phyloP scores from a whole-genome alignment of 225 moss, liverwort and hornwort species.

The Climacium dendroides region DNA sequence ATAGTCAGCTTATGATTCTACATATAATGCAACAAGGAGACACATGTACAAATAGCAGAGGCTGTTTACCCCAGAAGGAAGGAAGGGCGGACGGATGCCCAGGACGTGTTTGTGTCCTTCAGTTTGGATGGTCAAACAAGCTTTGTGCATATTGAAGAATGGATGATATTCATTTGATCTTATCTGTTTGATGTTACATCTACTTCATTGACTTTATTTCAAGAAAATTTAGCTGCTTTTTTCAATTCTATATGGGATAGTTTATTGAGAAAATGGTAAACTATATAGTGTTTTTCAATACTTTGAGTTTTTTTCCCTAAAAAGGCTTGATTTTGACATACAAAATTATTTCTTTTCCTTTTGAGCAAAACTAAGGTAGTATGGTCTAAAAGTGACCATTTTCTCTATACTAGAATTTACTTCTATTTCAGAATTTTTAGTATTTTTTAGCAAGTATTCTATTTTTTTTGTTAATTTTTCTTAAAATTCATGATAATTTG shows the following conservation, averaged over 20 bases:
- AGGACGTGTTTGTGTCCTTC: not conserved
- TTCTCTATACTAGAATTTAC: not conserved
- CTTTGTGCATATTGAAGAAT: not conserved
- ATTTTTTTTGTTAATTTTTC: not conserved
- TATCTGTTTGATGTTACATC: too few species aligned
- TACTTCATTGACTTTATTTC: not conserved
- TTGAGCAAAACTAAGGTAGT: not conserved
- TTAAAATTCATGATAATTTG: not conserved
- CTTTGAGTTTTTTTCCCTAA: not conserved
- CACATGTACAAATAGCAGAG: not conserved
- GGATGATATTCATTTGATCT: not conserved
- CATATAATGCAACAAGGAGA: not conserved
- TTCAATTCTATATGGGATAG: not conserved
- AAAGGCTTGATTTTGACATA: not conserved
- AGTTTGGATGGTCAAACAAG: not conserved
- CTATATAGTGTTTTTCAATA: not conserved
- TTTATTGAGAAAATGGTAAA: not conserved
- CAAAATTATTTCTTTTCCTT: not conserved
- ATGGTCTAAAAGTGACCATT: too few species aligned
- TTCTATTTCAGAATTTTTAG: accelerated
- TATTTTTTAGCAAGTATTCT: not conserved
- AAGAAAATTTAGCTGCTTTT: not conserved
- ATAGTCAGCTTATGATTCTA: not conserved
- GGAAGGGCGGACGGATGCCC: accelerated
- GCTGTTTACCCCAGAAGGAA: not conserved